Conservation (phyloP, 306 rosid genomes). For the Gynostemma pentaphyllum region DNA sequence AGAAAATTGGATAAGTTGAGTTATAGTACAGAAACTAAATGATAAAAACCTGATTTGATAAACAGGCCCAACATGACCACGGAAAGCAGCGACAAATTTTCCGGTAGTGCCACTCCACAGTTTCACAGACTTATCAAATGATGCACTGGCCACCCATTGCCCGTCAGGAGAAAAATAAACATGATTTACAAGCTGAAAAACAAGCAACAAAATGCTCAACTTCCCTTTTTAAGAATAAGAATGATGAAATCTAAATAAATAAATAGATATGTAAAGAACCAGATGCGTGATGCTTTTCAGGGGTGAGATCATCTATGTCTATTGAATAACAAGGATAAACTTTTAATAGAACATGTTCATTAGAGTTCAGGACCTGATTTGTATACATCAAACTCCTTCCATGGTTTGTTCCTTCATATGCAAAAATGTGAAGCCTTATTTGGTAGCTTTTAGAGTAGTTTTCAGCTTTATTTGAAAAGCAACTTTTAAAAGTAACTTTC, state of each 20-base stretch:
- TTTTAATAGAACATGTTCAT: not conserved
- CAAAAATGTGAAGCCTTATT: too few relatives aligned
- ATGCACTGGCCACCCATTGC: constrained; percentile 94
- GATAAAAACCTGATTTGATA: constrained; percentile 77
- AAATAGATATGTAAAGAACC: not conserved
- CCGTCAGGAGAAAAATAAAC: constrained; percentile 97
- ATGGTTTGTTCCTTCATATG: not conserved
- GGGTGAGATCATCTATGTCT: not conserved
- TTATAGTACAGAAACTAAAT: not conserved
- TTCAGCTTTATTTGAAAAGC: too few relatives aligned
- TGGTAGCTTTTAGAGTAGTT: too few relatives aligned
- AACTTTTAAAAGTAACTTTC: too few relatives aligned
- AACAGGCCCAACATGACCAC: constrained; percentile 91
- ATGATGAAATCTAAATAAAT: not conserved
- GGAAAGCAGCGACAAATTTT: constrained; percentile 62
- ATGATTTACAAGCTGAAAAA: constrained; percentile 77
- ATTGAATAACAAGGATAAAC: not conserved
- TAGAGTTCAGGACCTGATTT: not conserved
- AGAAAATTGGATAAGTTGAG: constrained; percentile 13
- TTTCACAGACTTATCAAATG: constrained; percentile 91
- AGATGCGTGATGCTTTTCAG: not conserved
- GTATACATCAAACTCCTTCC: not conserved
- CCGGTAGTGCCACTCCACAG: constrained; percentile 85
- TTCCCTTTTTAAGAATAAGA: not conserved
- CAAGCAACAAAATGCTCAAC: not conserved